Base-by-base conservation (phyloP, 768 basidiomycete genomes). In the Naganishia onofrii region DNA sequence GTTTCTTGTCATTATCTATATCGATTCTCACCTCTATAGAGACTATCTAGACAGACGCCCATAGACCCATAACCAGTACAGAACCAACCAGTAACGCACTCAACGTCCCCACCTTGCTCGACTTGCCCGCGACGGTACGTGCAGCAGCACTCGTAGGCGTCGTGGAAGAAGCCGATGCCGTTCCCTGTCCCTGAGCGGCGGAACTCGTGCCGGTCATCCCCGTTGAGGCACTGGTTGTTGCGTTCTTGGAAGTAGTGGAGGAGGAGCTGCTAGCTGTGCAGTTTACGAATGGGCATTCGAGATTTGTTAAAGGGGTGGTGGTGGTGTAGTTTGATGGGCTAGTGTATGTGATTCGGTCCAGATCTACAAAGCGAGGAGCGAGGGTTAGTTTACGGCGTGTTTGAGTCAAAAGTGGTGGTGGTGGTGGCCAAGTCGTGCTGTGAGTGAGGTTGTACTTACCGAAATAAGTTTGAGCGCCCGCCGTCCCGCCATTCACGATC, bases 401-500 rank as follows among this genome's bases (percentile, higher is more conserved):
- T n/a, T n/a, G n/a, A n/a, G n/a, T n/a, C n/a, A n/a, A n/a, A n/a
- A n/a, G n/a, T n/a, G n/a, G n/a, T n/a, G n/a, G n/a, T n/a, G n/a
- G n/a, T n/a, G n/a, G n/a, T n/a, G n/a, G n/a, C n/a, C n/a, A n/a
- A 36, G 34, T 5, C 6, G 34, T 36, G 34, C 34, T 26, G 36
- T 46, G n/a, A 7, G 9, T 5, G 12, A 52, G 54, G 26, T 4
- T 12, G 3, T n/a, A 73, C 77, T 66, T 36, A 81, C 80, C 78
- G 55, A 81, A 76, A 67, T 69, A 81, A 0, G 77, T 75, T 54
- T 65, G 48, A 21, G 75, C 64, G 0, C 68, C 72, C 12, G 67
- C 67, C 0, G 73, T 67, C 4, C 78, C 76, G 26, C 71, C 68
- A 72, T 81, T 81, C 19, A 69, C 69, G 21, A 81, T 34, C 32